Base-by-base conservation (phyloP, 2,329 filamentous ascomycete genomes). In the Diaporthe capsici region DNA sequence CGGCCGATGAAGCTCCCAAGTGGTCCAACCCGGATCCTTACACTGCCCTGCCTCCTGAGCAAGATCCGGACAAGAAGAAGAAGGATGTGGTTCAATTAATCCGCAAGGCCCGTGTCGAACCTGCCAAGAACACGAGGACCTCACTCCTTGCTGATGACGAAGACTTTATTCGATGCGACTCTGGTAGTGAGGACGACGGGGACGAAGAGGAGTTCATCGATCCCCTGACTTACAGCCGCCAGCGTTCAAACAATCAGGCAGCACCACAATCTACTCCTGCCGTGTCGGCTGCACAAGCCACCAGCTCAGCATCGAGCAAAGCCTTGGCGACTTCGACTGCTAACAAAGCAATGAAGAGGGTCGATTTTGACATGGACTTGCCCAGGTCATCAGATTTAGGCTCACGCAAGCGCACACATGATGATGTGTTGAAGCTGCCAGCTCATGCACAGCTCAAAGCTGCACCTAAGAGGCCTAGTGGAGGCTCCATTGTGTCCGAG, bases 21-120 rank as follows among this genome's bases (percentile, higher is more conserved):
- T 98, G 96, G 96, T 98, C 95, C 6, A 98, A 98, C 80, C 96
- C 96, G 4, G 96, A 98, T 82, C 95, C 96, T 0, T 98, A 98
- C 84, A 98, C 95, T 8, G 94, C 92, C 2, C 87, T 98, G 13
- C 96, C 96, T 12, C 95, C 95, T 9, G 91, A 92, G 0, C 93
- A 95, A 73, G 88, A 87, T 7, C 88, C 74, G 20, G 78, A 90
- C 53, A 89, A 90, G 28, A 97, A 97, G 84, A 95, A 93, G 84
- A 93, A 92, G 79, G 95, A 98, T 79, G 93, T 98, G 53, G 94
- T 98, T 49, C 94, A 97, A 81, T 85, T 98, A 76, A 98, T 98
- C 79, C 93, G 96, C 79, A 98, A 98, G 82, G 95, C 96, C 2
- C 94, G 96, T 65, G 87, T 95, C 47, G 90, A 92, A 51, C 85